Percentiles rank a stretch among this genome's conserved stretches.
Evolutionary conservation across 2,329 filamentous ascomycete species (phyloP).

Genomic region (Diplodia corticola): DNA sequence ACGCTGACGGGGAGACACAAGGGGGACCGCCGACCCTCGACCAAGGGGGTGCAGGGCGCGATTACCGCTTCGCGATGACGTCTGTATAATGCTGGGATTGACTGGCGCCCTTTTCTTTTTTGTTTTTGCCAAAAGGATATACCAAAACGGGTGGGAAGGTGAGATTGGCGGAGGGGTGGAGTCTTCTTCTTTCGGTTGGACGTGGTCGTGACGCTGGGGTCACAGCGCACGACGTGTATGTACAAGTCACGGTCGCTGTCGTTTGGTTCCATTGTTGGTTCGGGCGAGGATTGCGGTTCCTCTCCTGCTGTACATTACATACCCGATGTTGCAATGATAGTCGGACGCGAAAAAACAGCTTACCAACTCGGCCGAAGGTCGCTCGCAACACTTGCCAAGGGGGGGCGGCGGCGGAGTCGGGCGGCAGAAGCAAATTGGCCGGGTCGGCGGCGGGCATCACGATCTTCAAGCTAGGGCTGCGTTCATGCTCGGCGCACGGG

Average conservation of each 20-base stretch:
- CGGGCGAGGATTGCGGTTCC: background rate
- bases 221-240: background rate
- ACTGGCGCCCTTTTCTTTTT: too few relatives aligned
- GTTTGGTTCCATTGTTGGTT: background rate
- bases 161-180: background rate
- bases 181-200: background rate
- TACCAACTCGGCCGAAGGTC: background rate
- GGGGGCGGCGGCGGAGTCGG: background rate
- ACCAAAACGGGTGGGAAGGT: background rate
- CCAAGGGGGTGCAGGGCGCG: background rate
- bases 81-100: slow-evolving; percentile 11
- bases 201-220: background rate
- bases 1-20: background rate
- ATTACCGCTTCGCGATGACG: slow-evolving; percentile 1
- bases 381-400: background rate
- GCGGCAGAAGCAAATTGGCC: background rate
- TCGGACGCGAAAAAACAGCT: slow-evolving; percentile 2
- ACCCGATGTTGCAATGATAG: slow-evolving; percentile 12
- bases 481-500: background rate
- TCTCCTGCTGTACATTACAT: slow-evolving; percentile 3
- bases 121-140: background rate
- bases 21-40: background rate
- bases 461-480: slow-evolving; percentile 11
- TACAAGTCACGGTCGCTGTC: slow-evolving; percentile 11
- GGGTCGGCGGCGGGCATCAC: background rate